A percentile compares a stretch with the other conserved stretches of the same genome.
Evolutionary conservation across 352 stramenopile genomes (phyloP).

Genomic region (Phytophthora pinifolia): DNA sequence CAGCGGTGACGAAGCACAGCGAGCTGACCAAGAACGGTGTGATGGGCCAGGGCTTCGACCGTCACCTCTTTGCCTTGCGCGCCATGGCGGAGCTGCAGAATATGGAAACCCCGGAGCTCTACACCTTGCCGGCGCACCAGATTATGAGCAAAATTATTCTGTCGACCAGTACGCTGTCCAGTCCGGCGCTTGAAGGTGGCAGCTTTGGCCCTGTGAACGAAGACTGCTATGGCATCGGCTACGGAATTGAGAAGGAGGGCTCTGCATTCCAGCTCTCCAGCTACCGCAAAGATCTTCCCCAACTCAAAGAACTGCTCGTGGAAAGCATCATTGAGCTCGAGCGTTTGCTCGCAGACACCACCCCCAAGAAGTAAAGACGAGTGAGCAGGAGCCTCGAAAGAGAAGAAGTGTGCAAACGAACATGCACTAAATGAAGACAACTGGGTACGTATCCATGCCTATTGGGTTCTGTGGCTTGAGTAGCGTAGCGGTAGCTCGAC

Average conservation of each 20-base stretch:
- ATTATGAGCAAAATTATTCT: conserved; percentile 90
- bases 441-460: too few relatives aligned
- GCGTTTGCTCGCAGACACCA: conserved; percentile 47
- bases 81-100: conserved; percentile 69
- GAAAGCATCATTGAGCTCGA: conserved; percentile 78
- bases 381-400: background rate
- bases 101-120: conserved; percentile 68
- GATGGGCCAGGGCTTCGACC: conserved; percentile 90
- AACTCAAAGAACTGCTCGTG: conserved; percentile 74
- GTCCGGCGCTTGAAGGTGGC: conserved; percentile 78
- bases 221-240: conserved; percentile 90
- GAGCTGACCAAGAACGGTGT: conserved; percentile 90
- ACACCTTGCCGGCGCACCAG: conserved; percentile 74
- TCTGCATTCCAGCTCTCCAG: conserved; percentile 87
- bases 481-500: too few relatives aligned
- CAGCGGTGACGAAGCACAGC: conserved; percentile 84
- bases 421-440: background rate
- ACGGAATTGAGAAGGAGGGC: conserved; percentile 82
- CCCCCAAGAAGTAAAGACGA: conserved; percentile 30
- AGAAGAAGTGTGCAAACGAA: background rate
- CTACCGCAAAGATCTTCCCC: conserved; percentile 74
- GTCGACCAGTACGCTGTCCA: conserved; percentile 90
- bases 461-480: too few relatives aligned
- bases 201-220: conserved; percentile 91
- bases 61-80: conserved; percentile 82